These are phyloP conservation scores for Penicillium mononematosum DNA, from an alignment of 495 filamentous ascomycete genomes.

Conservation along the genomic window DNA sequence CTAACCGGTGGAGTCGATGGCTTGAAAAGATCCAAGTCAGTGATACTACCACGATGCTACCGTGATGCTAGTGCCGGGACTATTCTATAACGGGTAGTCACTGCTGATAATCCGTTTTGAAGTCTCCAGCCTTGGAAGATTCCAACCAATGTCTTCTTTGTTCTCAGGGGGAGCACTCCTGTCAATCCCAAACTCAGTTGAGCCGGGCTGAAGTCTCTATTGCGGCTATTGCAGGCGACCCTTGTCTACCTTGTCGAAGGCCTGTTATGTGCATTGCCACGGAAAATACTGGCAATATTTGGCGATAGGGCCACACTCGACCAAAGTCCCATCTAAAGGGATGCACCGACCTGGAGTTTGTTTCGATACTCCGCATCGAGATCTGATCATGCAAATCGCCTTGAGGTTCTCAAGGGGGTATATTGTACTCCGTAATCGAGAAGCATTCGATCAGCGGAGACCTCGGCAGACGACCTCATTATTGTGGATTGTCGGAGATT, in stretches of 20 bases:
- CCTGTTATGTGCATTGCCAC: not conserved
- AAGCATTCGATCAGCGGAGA: conserved; percentile 3
- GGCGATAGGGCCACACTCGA: not conserved
- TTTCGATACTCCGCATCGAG: conserved; percentile 6
- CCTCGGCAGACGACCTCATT: not conserved
- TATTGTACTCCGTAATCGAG: too few relatives aligned
- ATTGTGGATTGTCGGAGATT: conserved; percentile 12
- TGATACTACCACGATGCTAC: not conserved
- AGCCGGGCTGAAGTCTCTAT: not conserved
- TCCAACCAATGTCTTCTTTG: not conserved
- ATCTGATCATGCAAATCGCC: conserved; percentile 6
- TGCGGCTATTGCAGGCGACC: conserved; percentile 2
- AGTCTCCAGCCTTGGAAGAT: not conserved
- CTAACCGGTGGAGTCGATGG: not conserved
- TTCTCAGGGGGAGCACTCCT: not conserved
- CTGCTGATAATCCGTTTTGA: not conserved
- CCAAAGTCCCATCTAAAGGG: not conserved
- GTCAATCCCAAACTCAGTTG: not conserved
- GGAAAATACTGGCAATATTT: not conserved
- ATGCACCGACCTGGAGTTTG: not conserved
- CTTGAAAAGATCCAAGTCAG: not conserved
- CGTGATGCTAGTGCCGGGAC: not conserved
- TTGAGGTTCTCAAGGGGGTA: not conserved
- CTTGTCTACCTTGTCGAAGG: not conserved
- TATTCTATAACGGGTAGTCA: not conserved